phyloP scores from a whole-genome alignment of 768 basidiomycete species.

The Psilocybe tampanensis region DNA sequence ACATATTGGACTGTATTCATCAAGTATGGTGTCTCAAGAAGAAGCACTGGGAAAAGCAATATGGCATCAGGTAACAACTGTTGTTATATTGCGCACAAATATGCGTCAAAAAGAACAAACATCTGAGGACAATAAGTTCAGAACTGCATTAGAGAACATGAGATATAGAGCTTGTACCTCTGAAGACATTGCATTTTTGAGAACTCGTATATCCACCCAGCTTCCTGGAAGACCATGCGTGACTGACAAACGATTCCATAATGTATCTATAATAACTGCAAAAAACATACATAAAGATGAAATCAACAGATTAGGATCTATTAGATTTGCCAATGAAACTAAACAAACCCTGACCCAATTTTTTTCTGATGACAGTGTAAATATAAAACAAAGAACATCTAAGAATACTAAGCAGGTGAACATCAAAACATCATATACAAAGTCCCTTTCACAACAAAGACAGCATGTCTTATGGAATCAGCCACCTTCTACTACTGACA shows the following conservation, averaged over 20 bases:
- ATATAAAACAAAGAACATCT: background rate
- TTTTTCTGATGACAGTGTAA: slow-evolving; percentile 5
- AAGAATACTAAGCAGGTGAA: too few species aligned
- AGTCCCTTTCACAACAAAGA: background rate
- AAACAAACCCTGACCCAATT: slow-evolving; percentile 26
- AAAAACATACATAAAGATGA: slow-evolving; percentile 33
- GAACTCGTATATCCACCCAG: slow-evolving; percentile 22
- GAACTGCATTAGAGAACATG: slow-evolving; percentile 33
- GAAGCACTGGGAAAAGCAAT: slow-evolving; percentile 24
- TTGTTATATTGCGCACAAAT: slow-evolving; percentile 35
- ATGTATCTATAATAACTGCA: slow-evolving; percentile 37
- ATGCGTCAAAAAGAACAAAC: slow-evolving; percentile 30
- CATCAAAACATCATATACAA: too few species aligned
- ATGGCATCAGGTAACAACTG: slow-evolving; percentile 38
- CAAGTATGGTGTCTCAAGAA: slow-evolving; percentile 16
- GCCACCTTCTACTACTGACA: slow-evolving; percentile 5
- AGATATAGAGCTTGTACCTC: slow-evolving; percentile 32
- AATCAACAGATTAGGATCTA: slow-evolving; percentile 29
- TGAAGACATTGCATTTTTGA: slow-evolving; percentile 26
- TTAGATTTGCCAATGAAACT: slow-evolving; percentile 30
- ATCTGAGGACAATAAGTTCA: slow-evolving; percentile 25
- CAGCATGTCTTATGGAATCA: slow-evolving; percentile 13
- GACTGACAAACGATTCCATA: slow-evolving; percentile 20
- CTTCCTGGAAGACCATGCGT: background rate
- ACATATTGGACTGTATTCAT: background rate